These are phyloP conservation scores for Sporothrix protearum DNA, from an alignment of 2,329 filamentous ascomycete genomes.

Conservation along the genomic window DNA sequence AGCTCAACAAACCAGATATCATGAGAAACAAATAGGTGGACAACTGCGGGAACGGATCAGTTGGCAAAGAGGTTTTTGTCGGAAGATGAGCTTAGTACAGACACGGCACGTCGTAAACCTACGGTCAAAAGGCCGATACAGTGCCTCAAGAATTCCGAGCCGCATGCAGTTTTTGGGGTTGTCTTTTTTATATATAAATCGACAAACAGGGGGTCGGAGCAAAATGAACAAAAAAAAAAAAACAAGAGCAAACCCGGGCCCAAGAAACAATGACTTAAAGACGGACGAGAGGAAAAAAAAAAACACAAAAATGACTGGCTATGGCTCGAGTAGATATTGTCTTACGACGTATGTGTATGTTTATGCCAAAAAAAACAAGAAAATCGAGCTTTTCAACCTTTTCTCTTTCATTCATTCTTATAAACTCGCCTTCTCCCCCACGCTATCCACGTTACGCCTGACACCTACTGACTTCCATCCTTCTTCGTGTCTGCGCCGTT, in stretches of 20 bases:
- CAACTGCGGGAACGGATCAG: not conserved
- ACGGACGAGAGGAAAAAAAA: not conserved
- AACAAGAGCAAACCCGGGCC: not conserved
- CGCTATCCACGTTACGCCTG: not conserved
- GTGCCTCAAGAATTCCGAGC: no score
- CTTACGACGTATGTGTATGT: not conserved
- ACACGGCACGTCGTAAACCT: no score
- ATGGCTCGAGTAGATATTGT: not conserved
- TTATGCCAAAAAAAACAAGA: not conserved
- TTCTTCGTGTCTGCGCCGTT: conserved; percentile 28
- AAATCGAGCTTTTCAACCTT: not conserved
- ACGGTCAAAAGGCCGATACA: no score
- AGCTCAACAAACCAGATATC: not conserved
- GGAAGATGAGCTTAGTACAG: no score
- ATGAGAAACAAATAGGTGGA: not conserved
- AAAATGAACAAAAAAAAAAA: not conserved
- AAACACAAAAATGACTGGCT: not conserved
- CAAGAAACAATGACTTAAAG: not conserved
- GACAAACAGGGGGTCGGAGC: not conserved
- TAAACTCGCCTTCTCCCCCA: not conserved
- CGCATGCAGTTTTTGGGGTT: not conserved
- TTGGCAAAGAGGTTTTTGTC: not conserved
- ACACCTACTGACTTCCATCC: not conserved
- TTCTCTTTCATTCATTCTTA: not conserved
- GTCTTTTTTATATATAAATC: not conserved